Evolutionary conservation across 2,329 filamentous ascomycete genomes (phyloP).

Genomic region (Cercospora janseana): DNA sequence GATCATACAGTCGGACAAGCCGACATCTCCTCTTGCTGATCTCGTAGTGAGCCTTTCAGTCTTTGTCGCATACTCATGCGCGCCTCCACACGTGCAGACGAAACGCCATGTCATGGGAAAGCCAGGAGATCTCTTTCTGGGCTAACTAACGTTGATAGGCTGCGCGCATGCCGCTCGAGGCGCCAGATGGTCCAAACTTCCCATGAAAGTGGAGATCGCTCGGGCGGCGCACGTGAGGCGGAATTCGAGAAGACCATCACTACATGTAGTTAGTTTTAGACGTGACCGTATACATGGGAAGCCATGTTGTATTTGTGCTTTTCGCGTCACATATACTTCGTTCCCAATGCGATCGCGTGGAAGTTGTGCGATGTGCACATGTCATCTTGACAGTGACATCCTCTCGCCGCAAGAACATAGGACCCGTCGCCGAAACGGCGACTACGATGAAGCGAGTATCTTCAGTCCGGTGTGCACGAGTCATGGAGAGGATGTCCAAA

Average conservation of each 20-base stretch:
- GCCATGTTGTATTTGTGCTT: too few species aligned
- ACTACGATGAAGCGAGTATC: too few species aligned
- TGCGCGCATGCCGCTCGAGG: slow-evolving; percentile 7
- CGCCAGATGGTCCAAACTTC: slow-evolving; percentile 4
- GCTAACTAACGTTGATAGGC: not conserved
- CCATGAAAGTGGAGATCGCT: not conserved
- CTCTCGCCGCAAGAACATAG: too few species aligned
- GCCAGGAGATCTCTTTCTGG: slow-evolving; percentile 3
- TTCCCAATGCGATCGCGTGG: too few species aligned
- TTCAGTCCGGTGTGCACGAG: too few species aligned
- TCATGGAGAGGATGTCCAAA: too few species aligned
- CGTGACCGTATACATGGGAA: too few species aligned
- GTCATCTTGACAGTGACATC: too few species aligned
- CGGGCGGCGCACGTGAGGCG: slow-evolving; percentile 2
- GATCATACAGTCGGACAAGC: slow-evolving; percentile 2
- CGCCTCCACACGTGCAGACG: slow-evolving; percentile 11
- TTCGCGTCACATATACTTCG: too few species aligned
- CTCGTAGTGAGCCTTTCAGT: not conserved
- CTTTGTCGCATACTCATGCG: not conserved
- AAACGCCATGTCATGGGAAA: slow-evolving; percentile 4
- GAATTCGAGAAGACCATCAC: not conserved
- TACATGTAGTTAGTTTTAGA: not conserved
- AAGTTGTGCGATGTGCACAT: too few species aligned
- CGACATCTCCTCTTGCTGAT: not conserved
- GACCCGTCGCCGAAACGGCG: too few species aligned